Evolutionary conservation across 2,329 filamentous ascomycete genomes (phyloP).

Genomic region (Aphanocladium album): DNA sequence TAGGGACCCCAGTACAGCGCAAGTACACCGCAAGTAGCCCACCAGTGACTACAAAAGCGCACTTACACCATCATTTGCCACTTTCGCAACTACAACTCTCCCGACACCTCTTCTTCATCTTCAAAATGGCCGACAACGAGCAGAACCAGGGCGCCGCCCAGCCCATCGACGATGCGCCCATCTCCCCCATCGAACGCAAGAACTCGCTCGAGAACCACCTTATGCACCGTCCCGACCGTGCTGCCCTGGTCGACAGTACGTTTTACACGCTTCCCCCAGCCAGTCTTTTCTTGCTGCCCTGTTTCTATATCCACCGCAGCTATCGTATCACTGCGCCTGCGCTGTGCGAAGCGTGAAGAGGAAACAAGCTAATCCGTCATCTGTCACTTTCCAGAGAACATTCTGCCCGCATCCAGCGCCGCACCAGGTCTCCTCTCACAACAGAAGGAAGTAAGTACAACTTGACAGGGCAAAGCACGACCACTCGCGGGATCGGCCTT

Average conservation of each 20-base stretch:
- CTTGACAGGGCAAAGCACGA: background rate
- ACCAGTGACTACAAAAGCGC: background rate
- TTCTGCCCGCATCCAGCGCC: constrained; percentile 72
- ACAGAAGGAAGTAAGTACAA: constrained; percentile 61
- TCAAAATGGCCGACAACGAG: constrained; percentile 25
- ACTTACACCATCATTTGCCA: constrained; percentile 6
- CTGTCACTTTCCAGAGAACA: constrained; percentile 59
- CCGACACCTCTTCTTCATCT: background rate
- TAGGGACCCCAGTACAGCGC: background rate
- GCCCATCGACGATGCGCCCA: constrained; percentile 45
- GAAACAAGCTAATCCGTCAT: constrained; percentile 19
- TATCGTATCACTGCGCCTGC: background rate
- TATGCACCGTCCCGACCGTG: constrained; percentile 66
- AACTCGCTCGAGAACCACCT: constrained; percentile 71
- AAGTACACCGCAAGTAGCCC: background rate
- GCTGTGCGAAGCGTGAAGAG: background rate
- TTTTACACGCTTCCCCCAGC: constrained; percentile 15
- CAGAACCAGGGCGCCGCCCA: constrained; percentile 18
- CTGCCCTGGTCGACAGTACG: constrained; percentile 75
- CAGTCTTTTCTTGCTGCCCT: background rate
- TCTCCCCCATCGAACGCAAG: constrained; percentile 51
- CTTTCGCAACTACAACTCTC: background rate
- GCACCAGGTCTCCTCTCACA: constrained; percentile 75
- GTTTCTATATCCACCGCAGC: background rate
- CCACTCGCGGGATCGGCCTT: background rate